Evolutionary conservation across 768 basidiomycete species (phyloP), one percentile per base, ranked within the genome.

Genomic region (Collybiopsis luxurians): DNA sequence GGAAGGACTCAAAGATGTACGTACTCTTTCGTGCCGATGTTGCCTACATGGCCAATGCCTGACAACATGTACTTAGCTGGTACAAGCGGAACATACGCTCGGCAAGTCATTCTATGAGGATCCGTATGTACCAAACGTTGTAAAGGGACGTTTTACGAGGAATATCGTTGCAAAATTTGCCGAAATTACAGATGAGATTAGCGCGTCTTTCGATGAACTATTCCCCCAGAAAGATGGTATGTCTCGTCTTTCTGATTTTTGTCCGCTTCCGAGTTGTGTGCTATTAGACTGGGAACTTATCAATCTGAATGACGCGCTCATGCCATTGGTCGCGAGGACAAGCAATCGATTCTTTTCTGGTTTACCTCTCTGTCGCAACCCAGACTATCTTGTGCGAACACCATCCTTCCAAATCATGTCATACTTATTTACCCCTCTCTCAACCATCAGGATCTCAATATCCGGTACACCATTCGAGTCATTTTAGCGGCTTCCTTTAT

Each of bases 291-390:
- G 80, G 80, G 64, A 64, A 10, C 60, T 60, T 2, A 50, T 78
- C 6, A 61, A 64, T 0, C 68, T 61, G 2, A 28, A 71, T 6
- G 60, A 67, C 0, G 61, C 55, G 0, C 60, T 72, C 6, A 69
- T 64, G 56, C 57, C 68, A 27, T 62, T 82, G 13, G 63, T 83
- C 11, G 69, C 72, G 34, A 72, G 78, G 38, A 64, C 70, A 3
- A 76, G 66, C 47, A 81, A 79, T 58, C 73, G 83, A 17, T 45
- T 74, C 0, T 79, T 84, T 53, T 76, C 84, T 4, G 83, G 82
- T 0, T 64, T 74, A 28, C 79, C 80, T 2, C 49, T 79, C 1
- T 82, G 79, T 56, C 72, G 75, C 9, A 55, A 79, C 48, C 60
- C 65, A 6, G 74, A 70, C 2, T 80, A 75, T 63, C 59, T 69